A percentile compares a stretch with the other conserved stretches of the same genome.
phyloP scores from a whole-genome alignment of 2,329 filamentous ascomycete genomes.

The Chaetomiaceae sp. region DNA sequence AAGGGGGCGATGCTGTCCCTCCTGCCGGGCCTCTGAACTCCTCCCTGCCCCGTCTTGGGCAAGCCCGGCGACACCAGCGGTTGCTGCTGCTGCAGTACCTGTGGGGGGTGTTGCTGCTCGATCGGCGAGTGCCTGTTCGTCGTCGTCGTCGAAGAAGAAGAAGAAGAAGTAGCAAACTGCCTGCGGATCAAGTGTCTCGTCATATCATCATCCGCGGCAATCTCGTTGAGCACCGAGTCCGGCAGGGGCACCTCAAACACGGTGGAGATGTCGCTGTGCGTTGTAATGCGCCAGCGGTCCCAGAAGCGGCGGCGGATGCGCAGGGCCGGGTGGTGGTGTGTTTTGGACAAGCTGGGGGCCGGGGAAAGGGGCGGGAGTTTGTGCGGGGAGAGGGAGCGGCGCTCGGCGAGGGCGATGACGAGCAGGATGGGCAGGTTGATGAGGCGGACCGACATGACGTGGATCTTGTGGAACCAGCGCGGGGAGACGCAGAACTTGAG shows the following conservation, averaged over 20 bases:
- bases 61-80: background rate
- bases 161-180: constrained; percentile 41
- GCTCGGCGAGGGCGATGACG: constrained; percentile 65
- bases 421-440: constrained; percentile 74
- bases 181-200: constrained; percentile 54
- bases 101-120: constrained; percentile 10
- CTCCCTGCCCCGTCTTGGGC: background rate
- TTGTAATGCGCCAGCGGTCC: constrained; percentile 64
- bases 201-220: constrained; percentile 55
- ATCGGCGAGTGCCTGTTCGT: background rate
- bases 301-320: constrained; percentile 47
- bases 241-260: constrained; percentile 71
- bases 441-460: constrained; percentile 68
- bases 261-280: constrained; percentile 66
- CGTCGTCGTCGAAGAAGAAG: too few species aligned
- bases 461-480: constrained; percentile 87
- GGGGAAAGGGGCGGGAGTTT: constrained; percentile 16
- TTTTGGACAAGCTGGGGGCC: constrained; percentile 4
- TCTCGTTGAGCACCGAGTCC: constrained; percentile 53
- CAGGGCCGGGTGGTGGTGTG: background rate
- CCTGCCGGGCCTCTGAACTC: constrained; percentile 38
- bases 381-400: constrained; percentile 59
- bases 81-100: constrained; percentile 10
- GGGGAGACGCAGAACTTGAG: constrained; percentile 74
- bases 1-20: constrained; percentile 54